phyloP scores from a whole-genome alignment of 2,329 filamentous ascomycete species.

The Aureobasidium mangrovei region DNA sequence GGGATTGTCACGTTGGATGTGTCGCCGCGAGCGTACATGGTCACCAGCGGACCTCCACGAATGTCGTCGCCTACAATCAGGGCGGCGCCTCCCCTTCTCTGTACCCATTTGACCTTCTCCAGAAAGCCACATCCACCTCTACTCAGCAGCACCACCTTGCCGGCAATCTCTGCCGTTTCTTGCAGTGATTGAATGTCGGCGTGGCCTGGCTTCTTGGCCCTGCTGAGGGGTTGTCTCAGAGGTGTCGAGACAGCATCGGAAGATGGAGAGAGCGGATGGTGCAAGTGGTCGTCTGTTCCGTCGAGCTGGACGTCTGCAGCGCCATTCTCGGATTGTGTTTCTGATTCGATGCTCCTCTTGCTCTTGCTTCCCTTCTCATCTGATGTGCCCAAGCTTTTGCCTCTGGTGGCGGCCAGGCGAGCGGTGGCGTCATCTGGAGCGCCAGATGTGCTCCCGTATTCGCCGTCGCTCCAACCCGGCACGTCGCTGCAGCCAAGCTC shows the following conservation, averaged over 20 bases:
- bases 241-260: constrained; percentile 34
- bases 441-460: constrained; percentile 33
- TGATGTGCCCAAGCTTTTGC: constrained; percentile 20
- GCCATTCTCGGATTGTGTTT: constrained; percentile 8
- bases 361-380: constrained; percentile 18
- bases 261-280: constrained; percentile 46
- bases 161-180: constrained; percentile 83
- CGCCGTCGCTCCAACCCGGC: constrained; percentile 69
- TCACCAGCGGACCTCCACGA: constrained; percentile 78
- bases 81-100: constrained; percentile 77
- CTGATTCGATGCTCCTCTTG: constrained; percentile 17
- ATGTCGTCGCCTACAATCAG: constrained; percentile 92
- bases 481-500: constrained; percentile 94
- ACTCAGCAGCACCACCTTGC: constrained; percentile 85
- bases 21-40: constrained; percentile 97
- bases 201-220: constrained; percentile 41
- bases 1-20: constrained; percentile 93
- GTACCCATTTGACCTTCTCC: constrained; percentile 96
- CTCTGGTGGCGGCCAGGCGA: constrained; percentile 24
- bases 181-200: constrained; percentile 88
- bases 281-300: constrained; percentile 77
- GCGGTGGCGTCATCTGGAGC: constrained; percentile 30
- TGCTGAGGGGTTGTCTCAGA: constrained; percentile 28
- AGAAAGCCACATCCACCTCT: constrained; percentile 92
- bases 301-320: constrained; percentile 44